Evolutionary conservation across 352 stramenopile species (phyloP).

Genomic region (Phytophthora vignae): DNA sequence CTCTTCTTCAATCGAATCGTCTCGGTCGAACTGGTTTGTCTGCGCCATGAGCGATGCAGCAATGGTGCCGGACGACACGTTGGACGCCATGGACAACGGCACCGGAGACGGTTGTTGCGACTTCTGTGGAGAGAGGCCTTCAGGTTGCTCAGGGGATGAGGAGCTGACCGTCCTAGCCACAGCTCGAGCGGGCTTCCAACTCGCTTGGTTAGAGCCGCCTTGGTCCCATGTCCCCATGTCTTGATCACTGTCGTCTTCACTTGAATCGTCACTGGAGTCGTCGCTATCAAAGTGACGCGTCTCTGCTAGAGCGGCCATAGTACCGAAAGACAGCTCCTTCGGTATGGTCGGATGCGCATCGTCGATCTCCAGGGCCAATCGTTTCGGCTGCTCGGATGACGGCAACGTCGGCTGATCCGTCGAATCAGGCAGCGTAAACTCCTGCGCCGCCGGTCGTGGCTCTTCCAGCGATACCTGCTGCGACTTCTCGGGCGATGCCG

Average conservation of each 20-base stretch:
- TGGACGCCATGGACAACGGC: slow-evolving; percentile 25
- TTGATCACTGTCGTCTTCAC: slow-evolving; percentile 15
- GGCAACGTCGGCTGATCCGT: neutral
- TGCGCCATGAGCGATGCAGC: slow-evolving; percentile 29
- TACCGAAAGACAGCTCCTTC: slow-evolving; percentile 28
- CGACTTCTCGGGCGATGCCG: slow-evolving; percentile 18
- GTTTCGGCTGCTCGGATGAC: neutral
- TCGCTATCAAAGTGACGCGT: slow-evolving; percentile 42
- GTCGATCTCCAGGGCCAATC: slow-evolving; percentile 10
- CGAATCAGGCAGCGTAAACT: neutral
- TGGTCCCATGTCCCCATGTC: neutral
- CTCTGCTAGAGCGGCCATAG: slow-evolving; percentile 35
- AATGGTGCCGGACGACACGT: slow-evolving; percentile 33
- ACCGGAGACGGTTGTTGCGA: slow-evolving; percentile 11
- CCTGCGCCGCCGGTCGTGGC: neutral
- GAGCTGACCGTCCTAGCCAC: slow-evolving; percentile 2
- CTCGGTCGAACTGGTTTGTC: slow-evolving; percentile 31
- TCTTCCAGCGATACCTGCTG: slow-evolving; percentile 2
- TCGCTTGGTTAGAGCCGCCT: slow-evolving; percentile 9
- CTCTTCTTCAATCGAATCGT: slow-evolving; percentile 30
- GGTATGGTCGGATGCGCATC: slow-evolving; percentile 4
- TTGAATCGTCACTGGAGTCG: slow-evolving; percentile 35
- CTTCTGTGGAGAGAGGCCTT: slow-evolving; percentile 16
- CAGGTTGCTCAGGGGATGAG: slow-evolving; percentile 6
- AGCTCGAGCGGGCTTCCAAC: slow-evolving; percentile 3